phyloP scores from a whole-genome alignment of 441 rosid species.

The Populus tomentosa region DNA sequence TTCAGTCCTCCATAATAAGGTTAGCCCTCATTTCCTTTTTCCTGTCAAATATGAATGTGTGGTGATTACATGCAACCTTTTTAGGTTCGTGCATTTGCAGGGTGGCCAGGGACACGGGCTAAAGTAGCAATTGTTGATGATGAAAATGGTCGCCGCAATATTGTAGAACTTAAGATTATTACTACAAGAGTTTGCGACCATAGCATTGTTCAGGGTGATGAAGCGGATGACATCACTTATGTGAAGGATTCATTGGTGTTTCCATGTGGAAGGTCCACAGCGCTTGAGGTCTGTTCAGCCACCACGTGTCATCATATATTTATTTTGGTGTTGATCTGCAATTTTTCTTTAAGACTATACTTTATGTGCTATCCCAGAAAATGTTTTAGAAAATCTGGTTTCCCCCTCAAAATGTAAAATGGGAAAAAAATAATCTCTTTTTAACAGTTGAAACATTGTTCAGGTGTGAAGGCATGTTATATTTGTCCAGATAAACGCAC shows the following conservation, averaged over 20 bases:
- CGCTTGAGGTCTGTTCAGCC: slow-evolving; percentile 56
- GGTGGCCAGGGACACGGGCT: slow-evolving; percentile 97
- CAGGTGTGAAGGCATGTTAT: background rate
- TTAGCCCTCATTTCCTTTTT: slow-evolving; percentile 20
- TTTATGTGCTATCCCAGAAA: background rate
- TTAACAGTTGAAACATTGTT: background rate
- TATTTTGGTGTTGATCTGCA: background rate
- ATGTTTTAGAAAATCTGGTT: background rate
- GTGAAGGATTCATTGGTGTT: slow-evolving; percentile 51
- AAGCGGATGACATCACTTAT: slow-evolving; percentile 39
- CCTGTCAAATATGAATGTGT: background rate
- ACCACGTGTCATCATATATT: background rate
- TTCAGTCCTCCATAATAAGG: slow-evolving; percentile 74
- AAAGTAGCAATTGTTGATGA: slow-evolving; percentile 45
- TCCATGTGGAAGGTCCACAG: slow-evolving; percentile 66
- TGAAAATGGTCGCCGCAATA: slow-evolving; percentile 30
- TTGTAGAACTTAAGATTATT: slow-evolving; percentile 66
- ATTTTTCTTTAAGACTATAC: background rate
- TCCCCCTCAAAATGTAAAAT: background rate
- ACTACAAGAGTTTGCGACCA: slow-evolving; percentile 49
- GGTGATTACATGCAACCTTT: slow-evolving; percentile 32
- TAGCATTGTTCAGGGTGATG: slow-evolving; percentile 22
- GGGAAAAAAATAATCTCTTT: background rate
- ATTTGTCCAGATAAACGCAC: background rate
- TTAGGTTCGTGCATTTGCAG: slow-evolving; percentile 97